Percentiles rank a stretch among this genome's conserved stretches.
These are phyloP conservation scores for Ascochyta fabae DNA, from an alignment of 2,329 filamentous ascomycete species.

Conservation along the genomic window DNA sequence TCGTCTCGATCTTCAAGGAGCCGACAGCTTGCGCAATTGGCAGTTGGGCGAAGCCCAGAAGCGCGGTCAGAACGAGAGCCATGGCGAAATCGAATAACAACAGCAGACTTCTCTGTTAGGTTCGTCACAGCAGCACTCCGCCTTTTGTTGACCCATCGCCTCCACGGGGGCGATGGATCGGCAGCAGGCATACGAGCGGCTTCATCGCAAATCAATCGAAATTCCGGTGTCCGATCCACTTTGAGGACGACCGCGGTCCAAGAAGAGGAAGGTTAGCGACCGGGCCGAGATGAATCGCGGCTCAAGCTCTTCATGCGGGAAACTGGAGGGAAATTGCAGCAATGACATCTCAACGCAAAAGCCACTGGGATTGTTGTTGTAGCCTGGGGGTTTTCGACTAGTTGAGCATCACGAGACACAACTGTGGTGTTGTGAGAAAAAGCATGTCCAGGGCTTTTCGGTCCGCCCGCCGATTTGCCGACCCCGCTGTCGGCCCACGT, in stretches of 20 bases:
- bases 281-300: slow-evolving; percentile 2
- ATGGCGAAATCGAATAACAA: slow-evolving; percentile 11
- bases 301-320: slow-evolving; percentile 4
- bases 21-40: slow-evolving; percentile 20
- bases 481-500: slow-evolving; percentile 11
- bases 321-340: slow-evolving; percentile 7
- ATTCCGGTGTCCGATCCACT: slow-evolving; percentile 9
- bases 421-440: slow-evolving; percentile 8
- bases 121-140: neutral
- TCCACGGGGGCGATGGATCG: slow-evolving; percentile 5
- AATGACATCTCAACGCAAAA: neutral
- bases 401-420: neutral
- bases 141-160: slow-evolving; percentile 7
- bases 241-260: slow-evolving; percentile 5
- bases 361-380: neutral
- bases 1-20: slow-evolving; percentile 31
- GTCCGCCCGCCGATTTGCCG: slow-evolving; percentile 12
- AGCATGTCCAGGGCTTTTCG: slow-evolving; percentile 2
- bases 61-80: slow-evolving; percentile 12
- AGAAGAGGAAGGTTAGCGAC: neutral
- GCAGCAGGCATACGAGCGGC: slow-evolving; percentile 9
- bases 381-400: too few species aligned
- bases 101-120: neutral
- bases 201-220: slow-evolving; percentile 10
- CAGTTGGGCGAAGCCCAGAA: slow-evolving; percentile 19